Evolutionary conservation across 2,329 filamentous ascomycete genomes (phyloP).

Genomic region (Talaromyces sp.): DNA sequence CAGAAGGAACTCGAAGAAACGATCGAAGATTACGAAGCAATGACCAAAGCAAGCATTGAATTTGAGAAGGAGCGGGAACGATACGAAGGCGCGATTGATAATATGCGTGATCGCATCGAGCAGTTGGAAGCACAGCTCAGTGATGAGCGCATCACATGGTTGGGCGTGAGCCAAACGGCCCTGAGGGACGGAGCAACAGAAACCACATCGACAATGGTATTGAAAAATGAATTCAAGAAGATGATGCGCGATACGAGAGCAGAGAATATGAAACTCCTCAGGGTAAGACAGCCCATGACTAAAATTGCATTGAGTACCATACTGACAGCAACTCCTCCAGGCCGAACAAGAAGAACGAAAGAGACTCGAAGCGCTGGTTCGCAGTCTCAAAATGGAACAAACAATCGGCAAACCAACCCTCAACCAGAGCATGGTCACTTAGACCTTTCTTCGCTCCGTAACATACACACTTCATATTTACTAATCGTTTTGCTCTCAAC

Average conservation of each 20-base stretch:
- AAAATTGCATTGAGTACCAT: not conserved
- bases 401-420: constrained; percentile 32
- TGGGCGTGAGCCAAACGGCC: constrained; percentile 56
- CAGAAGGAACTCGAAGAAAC: constrained; percentile 66
- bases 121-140: constrained; percentile 60
- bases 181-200: constrained; percentile 44
- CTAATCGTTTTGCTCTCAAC: not conserved
- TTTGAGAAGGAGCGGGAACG: constrained; percentile 67
- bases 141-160: constrained; percentile 64
- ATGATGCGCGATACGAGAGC: constrained; percentile 72
- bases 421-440: constrained; percentile 33
- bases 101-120: constrained; percentile 61
- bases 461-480: not conserved
- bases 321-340: constrained; percentile 37
- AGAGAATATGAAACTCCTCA: constrained; percentile 62
- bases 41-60: constrained; percentile 67
- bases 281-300: constrained; percentile 49
- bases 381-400: constrained; percentile 46
- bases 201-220: constrained; percentile 63
- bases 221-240: constrained; percentile 74
- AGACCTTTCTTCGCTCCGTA: constrained; percentile 18
- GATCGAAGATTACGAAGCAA: constrained; percentile 65
- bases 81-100: constrained; percentile 62
- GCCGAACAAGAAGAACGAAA: constrained; percentile 69
- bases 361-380: constrained; percentile 61